Evolutionary conservation across 2,329 filamentous ascomycete genomes (phyloP).

Genomic region (Hypoxylon sp.): DNA sequence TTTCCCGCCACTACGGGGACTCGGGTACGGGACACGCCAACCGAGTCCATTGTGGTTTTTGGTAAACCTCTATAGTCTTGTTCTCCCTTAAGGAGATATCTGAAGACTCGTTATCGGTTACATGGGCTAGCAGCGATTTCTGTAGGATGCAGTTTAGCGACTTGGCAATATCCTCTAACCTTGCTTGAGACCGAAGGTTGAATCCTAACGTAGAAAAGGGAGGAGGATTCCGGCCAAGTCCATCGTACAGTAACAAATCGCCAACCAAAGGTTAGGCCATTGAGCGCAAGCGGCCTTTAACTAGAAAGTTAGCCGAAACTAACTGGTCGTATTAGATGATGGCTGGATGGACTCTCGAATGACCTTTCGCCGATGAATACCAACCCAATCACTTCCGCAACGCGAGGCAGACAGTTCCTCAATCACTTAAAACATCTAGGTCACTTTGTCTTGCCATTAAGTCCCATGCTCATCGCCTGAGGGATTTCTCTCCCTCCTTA

Average conservation of each 20-base stretch:
- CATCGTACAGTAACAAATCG: not conserved
- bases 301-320: not conserved
- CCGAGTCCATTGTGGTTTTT: not conserved
- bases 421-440: no score
- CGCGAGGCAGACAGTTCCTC: not conserved
- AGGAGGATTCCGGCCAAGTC: no score
- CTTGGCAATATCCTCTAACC: not conserved
- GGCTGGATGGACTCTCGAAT: not conserved
- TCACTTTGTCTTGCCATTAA: no score
- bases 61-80: not conserved
- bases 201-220: no score
- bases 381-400: not conserved
- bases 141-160: not conserved
- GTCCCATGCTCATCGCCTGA: no score
- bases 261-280: not conserved
- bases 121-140: not conserved
- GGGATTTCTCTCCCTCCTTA: no score
- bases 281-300: not conserved
- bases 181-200: not conserved
- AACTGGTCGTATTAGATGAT: not conserved
- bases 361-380: not conserved
- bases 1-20: not conserved
- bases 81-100: not conserved
- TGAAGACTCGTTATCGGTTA: not conserved
- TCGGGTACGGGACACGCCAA: not conserved